Base-by-base conservation (phyloP, 1,284 basidiomycete species). In the Cystobasidium sp. region DNA sequence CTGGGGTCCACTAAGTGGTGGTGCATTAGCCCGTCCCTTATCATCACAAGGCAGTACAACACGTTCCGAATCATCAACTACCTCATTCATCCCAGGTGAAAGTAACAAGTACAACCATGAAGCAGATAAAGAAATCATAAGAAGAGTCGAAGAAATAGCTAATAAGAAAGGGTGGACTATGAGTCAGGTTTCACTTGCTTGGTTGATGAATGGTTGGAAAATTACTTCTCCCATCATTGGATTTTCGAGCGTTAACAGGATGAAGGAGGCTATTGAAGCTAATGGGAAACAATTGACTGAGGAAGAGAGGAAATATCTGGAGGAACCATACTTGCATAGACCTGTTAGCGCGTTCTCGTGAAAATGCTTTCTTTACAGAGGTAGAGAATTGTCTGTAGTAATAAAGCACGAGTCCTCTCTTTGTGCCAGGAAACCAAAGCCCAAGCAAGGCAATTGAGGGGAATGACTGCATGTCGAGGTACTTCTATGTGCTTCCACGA, bases 231-330 rank as follows among this genome's bases (percentile, higher is more conserved):
- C 79, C 1, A 79, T 80, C 68, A 52, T 80, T 43, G 79, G 79
- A 3, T 75, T 76, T 14, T 78, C 78, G 18, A 76, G 75, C 41
- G 31, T 76, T n/a, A 76, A 79, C 18, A 65, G 68, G n/a, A 66
- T 77, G 31, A 68, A 73, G 44, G 75, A 78, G 37, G 62, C 74
- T 43, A 75, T 75, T 8, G 56, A 75, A 6, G 77, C 75, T 18
- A 76, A 74, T 24, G 77, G 85, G 84, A 79, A 87, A 47, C 81
- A 83, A 68, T 81, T 88, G 22, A 84, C 84, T 0, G 81, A 84
- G 2, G 87, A 88, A 44, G 88, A 88, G 75, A 82, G 86, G 46
- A 84, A 85, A 77, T 82, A 83, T 68, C 82, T 88, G 47, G 84
- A 85, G 69, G 82, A 84, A 68, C 82, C 84, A 1, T 88, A 88